Base-by-base conservation (phyloP, 768 basidiomycete genomes). In the Chalciporus chontae region DNA sequence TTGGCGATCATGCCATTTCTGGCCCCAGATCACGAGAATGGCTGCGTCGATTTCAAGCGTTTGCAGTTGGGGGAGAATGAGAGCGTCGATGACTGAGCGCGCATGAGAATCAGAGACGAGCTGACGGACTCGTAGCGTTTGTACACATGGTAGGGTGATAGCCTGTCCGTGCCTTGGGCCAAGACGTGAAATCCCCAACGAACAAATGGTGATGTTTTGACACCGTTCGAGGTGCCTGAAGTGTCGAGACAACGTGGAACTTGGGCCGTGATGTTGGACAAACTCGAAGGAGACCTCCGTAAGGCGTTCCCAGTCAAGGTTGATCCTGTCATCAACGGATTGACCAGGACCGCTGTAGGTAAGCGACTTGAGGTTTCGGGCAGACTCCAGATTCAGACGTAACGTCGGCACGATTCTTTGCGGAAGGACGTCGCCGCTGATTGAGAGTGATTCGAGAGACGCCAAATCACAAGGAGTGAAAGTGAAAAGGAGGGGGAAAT, bases 31-130 rank as follows among this genome's bases (percentile, higher is more conserved):
- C 4, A 55, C 8, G 0, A 49, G 37, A 10, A 4, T 3, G 15
- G 42, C 45, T n/a, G 54, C 45, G 6, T 61, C 56, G 10, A 64
- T 56, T 31, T 54, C 57, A 6, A 63, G 57, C 8, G 50, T 56
- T 31, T 52, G 43, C 11, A 59, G 55, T n/a, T 44, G 52, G 1
- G 62, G 62, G 5, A 62, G 45, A 23, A 57, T 19, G 4, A 64
- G 52, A 11, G 9, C 43, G n/a, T 57, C 43, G 37, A 62, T 48
- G 0, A 23, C 19, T 2, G 19, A 29, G 9, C 42, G n/a, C 32
- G 46, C 53, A 8, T 50, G 31, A 27, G 49, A 37, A 8, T 10
- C 3, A 0, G 31, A 2, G 3, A 43, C 47, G 42, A 57, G 55
- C 37, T 50, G 47, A 43, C 62, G 54, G 27, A 59, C 19, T 17